Conservation (phyloP, 192 early-diverging fungal species). For the Kickxella alabastrina region DNA sequence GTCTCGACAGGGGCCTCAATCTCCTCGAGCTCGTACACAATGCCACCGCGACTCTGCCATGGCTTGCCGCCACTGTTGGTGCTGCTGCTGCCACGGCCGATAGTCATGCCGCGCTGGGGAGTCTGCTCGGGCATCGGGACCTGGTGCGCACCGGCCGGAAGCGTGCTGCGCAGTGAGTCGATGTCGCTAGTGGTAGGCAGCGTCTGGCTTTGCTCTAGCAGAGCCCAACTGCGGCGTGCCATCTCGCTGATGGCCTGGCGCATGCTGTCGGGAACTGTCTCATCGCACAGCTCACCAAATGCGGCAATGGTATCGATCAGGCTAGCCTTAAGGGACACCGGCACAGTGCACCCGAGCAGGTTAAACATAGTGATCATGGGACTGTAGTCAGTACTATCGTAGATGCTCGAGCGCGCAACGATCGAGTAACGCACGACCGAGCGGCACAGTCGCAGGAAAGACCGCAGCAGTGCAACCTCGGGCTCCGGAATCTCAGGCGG, state of each 20-base stretch:
- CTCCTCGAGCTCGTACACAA: constrained; percentile 78
- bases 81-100: constrained; percentile 13
- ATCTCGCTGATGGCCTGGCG: constrained; percentile 52
- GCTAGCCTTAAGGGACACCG: constrained; percentile 76
- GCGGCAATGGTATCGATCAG: constrained; percentile 76
- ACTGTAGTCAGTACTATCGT: constrained; percentile 63
- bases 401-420: constrained; percentile 62
- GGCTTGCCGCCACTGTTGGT: constrained; percentile 9
- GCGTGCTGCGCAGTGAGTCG: constrained; percentile 13
- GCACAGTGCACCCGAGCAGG: constrained; percentile 75
- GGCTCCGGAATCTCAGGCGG: constrained; percentile 60
- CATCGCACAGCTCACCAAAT: constrained; percentile 57
- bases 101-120: constrained; percentile 11
- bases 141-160: constrained; percentile 13
- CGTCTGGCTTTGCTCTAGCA: constrained; percentile 72
- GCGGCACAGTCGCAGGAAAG: constrained; percentile 72
- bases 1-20: constrained; percentile 70
- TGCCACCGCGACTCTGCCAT: constrained; percentile 47
- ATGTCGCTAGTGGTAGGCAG: constrained; percentile 47
- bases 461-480: constrained; percentile 68
- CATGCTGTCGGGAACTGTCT: constrained; percentile 28
- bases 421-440: constrained; percentile 76
- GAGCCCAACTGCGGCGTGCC: constrained; percentile 69
- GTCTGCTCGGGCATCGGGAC: constrained; percentile 19
- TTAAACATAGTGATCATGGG: constrained; percentile 71